Base-by-base conservation (phyloP, 2,329 filamentous ascomycete species). In the Arachnopeziza araneosa region DNA sequence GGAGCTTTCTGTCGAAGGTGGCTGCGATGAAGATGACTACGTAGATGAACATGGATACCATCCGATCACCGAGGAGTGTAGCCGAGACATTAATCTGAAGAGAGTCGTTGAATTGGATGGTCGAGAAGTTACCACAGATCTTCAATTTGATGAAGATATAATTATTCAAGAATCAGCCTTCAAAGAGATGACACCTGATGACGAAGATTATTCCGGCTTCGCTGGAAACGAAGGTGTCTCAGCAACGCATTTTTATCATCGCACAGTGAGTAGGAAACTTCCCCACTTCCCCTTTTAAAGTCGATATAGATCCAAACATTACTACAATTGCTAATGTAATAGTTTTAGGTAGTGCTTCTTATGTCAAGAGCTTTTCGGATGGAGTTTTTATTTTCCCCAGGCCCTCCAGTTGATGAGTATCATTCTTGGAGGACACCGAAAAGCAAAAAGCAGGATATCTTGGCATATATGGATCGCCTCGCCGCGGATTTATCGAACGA, bases 171-270 rank as follows among this genome's bases (percentile, higher is more conserved):
- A 55, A 24, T 55, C 63, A 30, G 24, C 56, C 1, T 62, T 65
- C 44, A 26, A 60, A 30, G 50, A 57, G 14, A 26, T 52, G 2
- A 24, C 59, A n/a, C 63, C 64, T 5, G 64, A 67, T 36, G 57
- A 60, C 21, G 61, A 67, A 51, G 62, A 67, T 1, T 60, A 62
- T 49, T 58, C 58, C 23, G 63, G 59, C 1, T 62, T 36, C 44
- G 62, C 60, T 22, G 59, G 65, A 19, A 66, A 67, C 48, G 66
- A 64, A 44, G 59, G 62, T 23, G 59, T 62, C 23, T 55, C 54
- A 1, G 30, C 51, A 10, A 63, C 59, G 2, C 60, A 65, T 22
- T 62, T 64, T n/a, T 66, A 67, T 54, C 60, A 60, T 53, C 55
- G 58, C 22, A 66, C 64, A 36, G 64, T 66, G 54, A n/a, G n/a